Evolutionary conservation across 495 filamentous ascomycete species (phyloP).

Genomic region (Penicillium canariense): DNA sequence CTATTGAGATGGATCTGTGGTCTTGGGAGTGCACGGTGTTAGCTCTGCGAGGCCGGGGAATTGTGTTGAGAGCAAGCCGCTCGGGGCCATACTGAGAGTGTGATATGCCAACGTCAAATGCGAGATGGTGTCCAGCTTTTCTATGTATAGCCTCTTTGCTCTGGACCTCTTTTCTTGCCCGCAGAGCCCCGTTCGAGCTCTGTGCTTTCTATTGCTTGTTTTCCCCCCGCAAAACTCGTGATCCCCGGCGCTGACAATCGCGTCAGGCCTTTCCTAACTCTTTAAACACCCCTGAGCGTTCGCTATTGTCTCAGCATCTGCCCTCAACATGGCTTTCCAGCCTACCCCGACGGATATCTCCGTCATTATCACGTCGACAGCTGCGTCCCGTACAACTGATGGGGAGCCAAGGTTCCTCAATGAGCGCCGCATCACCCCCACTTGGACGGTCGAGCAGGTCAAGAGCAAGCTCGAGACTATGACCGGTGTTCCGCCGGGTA

Average conservation of each 20-base stretch:
- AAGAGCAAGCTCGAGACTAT: constrained; percentile 90
- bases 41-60: too few species aligned
- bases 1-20: neutral
- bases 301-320: neutral
- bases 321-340: constrained; percentile 39
- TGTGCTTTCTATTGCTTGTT: neutral
- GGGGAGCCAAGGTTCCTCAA: constrained; percentile 71
- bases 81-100: neutral
- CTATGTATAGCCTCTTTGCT: neutral
- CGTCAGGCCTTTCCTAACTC: too few species aligned
- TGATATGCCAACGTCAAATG: constrained; percentile 1
- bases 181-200: neutral
- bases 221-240: neutral
- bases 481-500: constrained; percentile 82
- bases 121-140: neutral
- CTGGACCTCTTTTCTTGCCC: neutral
- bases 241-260: neutral
- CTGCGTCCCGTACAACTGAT: constrained; percentile 62
- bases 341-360: constrained; percentile 75
- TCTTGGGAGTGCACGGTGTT: neutral
- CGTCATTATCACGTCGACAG: constrained; percentile 76
- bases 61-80: neutral
- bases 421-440: constrained; percentile 86
- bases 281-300: constrained; percentile 4
- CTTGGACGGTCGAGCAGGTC: constrained; percentile 84